Percentiles rank a stretch among this genome's conserved stretches.
phyloP scores from a whole-genome alignment of 2,329 filamentous ascomycete species.

The Hypoxylon sp. region DNA sequence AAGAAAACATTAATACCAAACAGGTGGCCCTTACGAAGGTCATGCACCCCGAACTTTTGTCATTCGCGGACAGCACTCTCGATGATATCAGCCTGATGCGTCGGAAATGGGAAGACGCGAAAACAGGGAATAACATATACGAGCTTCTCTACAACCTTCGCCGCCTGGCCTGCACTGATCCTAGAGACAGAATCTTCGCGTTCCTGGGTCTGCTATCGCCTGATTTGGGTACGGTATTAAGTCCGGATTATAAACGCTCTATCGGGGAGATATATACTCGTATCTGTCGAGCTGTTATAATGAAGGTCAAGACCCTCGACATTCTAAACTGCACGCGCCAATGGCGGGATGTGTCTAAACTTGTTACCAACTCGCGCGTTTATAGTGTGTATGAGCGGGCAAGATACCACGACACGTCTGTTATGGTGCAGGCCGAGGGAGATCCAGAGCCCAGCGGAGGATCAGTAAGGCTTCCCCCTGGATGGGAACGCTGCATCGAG shows the following conservation, averaged over 20 bases:
- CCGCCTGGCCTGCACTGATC: constrained; percentile 28
- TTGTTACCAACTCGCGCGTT: constrained; percentile 10
- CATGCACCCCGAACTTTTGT: constrained; percentile 17
- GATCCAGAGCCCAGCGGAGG: constrained; percentile 17
- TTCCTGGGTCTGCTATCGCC: constrained; percentile 34
- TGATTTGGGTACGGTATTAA: constrained; percentile 11
- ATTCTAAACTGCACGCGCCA: constrained; percentile 34
- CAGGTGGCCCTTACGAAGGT: constrained; percentile 13
- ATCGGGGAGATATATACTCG: constrained; percentile 24
- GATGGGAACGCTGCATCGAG: constrained; percentile 31
- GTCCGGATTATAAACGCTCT: constrained; percentile 22
- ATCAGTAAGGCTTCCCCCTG: constrained; percentile 27
- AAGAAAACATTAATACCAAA: constrained; percentile 5
- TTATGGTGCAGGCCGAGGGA: constrained; percentile 16
- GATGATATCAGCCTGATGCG: constrained; percentile 26
- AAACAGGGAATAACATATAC: constrained; percentile 18
- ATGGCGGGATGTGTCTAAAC: constrained; percentile 20
- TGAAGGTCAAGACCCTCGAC: constrained; percentile 26
- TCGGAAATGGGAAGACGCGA: constrained; percentile 12
- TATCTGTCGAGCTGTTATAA: constrained; percentile 22
- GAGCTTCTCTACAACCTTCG: constrained; percentile 26
- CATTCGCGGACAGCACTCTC: constrained; percentile 20
- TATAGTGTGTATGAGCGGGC: constrained; percentile 35
- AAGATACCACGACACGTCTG: constrained; percentile 30
- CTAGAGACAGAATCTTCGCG: constrained; percentile 37